Base-by-base conservation (phyloP, 805 yeast genomes). In the Saturnispora gosingensis region DNA sequence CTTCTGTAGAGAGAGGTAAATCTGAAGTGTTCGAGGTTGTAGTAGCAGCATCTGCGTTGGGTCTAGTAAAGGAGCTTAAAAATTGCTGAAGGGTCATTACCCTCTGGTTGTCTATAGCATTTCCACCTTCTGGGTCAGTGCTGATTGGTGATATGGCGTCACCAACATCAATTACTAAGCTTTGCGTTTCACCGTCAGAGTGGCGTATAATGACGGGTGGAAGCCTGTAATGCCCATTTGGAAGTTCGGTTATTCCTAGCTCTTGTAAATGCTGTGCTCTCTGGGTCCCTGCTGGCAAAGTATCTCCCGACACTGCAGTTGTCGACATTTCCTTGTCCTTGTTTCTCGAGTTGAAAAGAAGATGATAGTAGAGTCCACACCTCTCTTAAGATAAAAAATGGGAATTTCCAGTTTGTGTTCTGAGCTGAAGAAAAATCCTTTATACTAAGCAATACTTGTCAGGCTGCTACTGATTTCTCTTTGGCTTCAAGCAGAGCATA, bases 151-250 rank as follows among this genome's bases (percentile, higher is more conserved):
- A 53, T 22, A 35, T 20, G 8, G 32, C 27, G 13, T 55, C 60
- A 2, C 70, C 69, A 4, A 67, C 67, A 45, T 67, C 71, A 10
- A 67, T 65, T 8, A 59, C 43, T 18, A 67, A 51, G 27, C 54
- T 58, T 49, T 65, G 69, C 4, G 59, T 53, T 2, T 60, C 54
- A 2, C 70, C 68, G 44, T 65, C 65, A 5, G 64, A 59, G 40
- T 66, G 63, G 52, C 61, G 59, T 3, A 67, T 59, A 16, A 60
- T 32, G 7, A 67, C 62, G 1, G 68, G 64, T 5, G 70, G 69
- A 20, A 67, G 54, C 15, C 61, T 56, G 24, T 58, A 55, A 25
- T 64, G 55, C 7, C 66, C 68, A 40, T 51, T 53, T 3, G 52
- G 52, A 18, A 46, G 25, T 9, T 47, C 30, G 1, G 53, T 45